phyloP scores from a whole-genome alignment of 2,329 filamentous ascomycete species.

The Teratosphaeria pseudoeucalypti region DNA sequence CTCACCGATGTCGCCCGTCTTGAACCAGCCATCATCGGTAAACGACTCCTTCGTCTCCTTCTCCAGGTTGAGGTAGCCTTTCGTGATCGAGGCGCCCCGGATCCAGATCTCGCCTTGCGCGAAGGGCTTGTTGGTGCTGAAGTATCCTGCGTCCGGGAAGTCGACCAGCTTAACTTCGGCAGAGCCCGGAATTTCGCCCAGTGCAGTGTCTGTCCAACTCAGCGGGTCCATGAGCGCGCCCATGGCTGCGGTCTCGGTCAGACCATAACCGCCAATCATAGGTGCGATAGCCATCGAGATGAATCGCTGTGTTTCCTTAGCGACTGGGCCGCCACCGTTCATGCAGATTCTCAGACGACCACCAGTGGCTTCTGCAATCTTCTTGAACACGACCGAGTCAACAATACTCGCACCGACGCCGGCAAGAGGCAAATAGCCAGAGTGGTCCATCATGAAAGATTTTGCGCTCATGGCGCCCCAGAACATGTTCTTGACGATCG shows the following conservation, averaged over 20 bases:
- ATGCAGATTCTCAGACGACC: slow-evolving; percentile 80
- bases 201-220: slow-evolving; percentile 66
- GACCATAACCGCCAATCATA: slow-evolving; percentile 87
- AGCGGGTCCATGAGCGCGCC: slow-evolving; percentile 74
- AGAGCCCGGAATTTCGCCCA: slow-evolving; percentile 67
- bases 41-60: slow-evolving; percentile 71
- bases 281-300: slow-evolving; percentile 85
- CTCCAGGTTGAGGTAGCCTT: slow-evolving; percentile 73
- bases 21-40: slow-evolving; percentile 88
- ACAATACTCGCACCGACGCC: slow-evolving; percentile 52
- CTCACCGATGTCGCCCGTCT: slow-evolving; percentile 90
- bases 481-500: slow-evolving; percentile 69
- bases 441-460: slow-evolving; percentile 44
- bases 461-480: slow-evolving; percentile 55
- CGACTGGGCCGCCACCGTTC: slow-evolving; percentile 87
- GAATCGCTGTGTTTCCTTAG: slow-evolving; percentile 79
- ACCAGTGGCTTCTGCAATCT: slow-evolving; percentile 82
- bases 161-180: slow-evolving; percentile 89
- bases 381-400: slow-evolving; percentile 79
- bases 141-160: slow-evolving; percentile 80
- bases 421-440: slow-evolving; percentile 39
- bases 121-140: slow-evolving; percentile 54
- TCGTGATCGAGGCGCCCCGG: slow-evolving; percentile 63
- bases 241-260: slow-evolving; percentile 76
- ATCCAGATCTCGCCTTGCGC: slow-evolving; percentile 92